Conservation (phyloP, 768 basidiomycete species). For the Tricholoma matsutake region DNA sequence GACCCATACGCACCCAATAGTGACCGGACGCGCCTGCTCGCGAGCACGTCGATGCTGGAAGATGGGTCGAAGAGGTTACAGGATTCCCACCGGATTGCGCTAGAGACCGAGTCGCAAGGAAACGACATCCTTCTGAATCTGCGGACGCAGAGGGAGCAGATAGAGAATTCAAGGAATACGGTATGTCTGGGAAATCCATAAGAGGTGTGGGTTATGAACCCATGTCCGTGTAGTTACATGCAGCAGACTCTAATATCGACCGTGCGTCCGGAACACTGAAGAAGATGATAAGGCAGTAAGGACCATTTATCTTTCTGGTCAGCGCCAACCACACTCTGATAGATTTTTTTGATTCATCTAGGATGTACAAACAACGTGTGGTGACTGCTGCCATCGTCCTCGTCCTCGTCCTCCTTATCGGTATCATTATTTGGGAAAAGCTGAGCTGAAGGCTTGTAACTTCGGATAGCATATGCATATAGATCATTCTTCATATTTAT, state of each 20-base stretch:
- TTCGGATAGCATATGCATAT: background rate
- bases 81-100: slow-evolving; percentile 87
- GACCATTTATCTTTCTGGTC: slow-evolving; percentile 15
- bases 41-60: slow-evolving; percentile 74
- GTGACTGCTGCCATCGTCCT: slow-evolving; percentile 84
- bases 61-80: slow-evolving; percentile 84
- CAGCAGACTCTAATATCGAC: slow-evolving; percentile 88
- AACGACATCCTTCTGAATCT: slow-evolving; percentile 88
- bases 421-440: slow-evolving; percentile 80
- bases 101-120: slow-evolving; percentile 96
- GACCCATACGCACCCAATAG: slow-evolving; percentile 72
- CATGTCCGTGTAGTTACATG: slow-evolving; percentile 55
- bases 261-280: slow-evolving; percentile 88
- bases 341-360: slow-evolving; percentile 44
- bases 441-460: slow-evolving; percentile 33
- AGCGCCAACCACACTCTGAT: slow-evolving; percentile 14
- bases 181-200: slow-evolving; percentile 40
- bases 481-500: background rate
- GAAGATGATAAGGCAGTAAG: slow-evolving; percentile 93
- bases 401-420: slow-evolving; percentile 81
- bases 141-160: slow-evolving; percentile 86
- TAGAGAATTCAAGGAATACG: slow-evolving; percentile 88
- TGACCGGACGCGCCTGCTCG: slow-evolving; percentile 77
- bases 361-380: slow-evolving; percentile 96
- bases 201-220: background rate